Percentiles rank a stretch among this genome's conserved stretches.
Conservation (phyloP, 2,329 filamentous ascomycete genomes). For the Aspergillus brunneoviolaceus region DNA sequence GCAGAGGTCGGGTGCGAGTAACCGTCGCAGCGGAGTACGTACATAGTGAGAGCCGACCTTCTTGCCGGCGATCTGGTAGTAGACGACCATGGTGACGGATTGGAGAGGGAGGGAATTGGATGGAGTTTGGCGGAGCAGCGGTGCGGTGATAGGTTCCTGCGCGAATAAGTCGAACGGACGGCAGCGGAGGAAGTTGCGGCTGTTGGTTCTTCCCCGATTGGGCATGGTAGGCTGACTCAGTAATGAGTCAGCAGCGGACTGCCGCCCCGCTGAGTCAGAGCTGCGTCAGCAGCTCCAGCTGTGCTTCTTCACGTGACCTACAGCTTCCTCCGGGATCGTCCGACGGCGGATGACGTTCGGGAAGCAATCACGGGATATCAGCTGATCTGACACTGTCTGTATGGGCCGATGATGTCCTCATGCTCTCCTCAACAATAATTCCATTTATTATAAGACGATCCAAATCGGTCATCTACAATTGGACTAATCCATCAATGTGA, state of each 20-base stretch:
- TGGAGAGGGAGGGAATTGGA: constrained; percentile 20
- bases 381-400: not conserved
- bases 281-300: constrained; percentile 5
- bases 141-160: constrained; percentile 29
- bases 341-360: constrained; percentile 21
- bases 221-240: constrained; percentile 5
- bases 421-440: too few species aligned
- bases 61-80: constrained; percentile 53
- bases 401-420: not conserved
- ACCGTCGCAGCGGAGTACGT: constrained; percentile 31
- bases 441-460: too few species aligned
- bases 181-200: constrained; percentile 21
- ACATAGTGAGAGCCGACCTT: constrained; percentile 55
- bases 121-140: constrained; percentile 18
- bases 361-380: constrained; percentile 10
- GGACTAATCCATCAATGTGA: too few species aligned
- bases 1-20: constrained; percentile 23
- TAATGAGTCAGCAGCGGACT: constrained; percentile 5
- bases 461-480: too few species aligned
- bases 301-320: not conserved
- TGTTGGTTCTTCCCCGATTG: constrained; percentile 9
- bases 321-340: constrained; percentile 15
- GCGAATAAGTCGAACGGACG: constrained; percentile 17
- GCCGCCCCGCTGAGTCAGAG: constrained; percentile 5
- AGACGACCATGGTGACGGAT: constrained; percentile 50